A percentile compares a stretch with the other conserved stretches of the same genome.
Conservation (phyloP, 768 basidiomycete genomes). For the Zangia roseola region DNA sequence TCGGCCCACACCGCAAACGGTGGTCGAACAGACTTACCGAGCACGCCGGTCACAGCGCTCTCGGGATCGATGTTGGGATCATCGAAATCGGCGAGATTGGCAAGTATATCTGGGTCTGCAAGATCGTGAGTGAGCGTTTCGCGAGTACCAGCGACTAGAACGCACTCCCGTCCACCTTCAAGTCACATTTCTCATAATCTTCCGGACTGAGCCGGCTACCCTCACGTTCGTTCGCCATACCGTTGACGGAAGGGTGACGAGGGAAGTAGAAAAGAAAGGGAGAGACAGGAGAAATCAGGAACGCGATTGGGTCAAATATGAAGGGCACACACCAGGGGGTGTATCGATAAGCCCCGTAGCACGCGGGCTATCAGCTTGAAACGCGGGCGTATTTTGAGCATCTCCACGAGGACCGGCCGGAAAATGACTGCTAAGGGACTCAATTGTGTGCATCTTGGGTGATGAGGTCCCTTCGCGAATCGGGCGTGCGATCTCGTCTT, state of each 20-base stretch:
- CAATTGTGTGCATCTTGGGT: too few relatives aligned
- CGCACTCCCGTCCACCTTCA: conserved; percentile 8
- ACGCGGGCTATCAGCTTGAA: too few relatives aligned
- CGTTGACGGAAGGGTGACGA: not conserved
- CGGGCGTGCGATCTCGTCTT: too few relatives aligned
- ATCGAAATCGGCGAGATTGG: conserved; percentile 25
- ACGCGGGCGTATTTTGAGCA: too few relatives aligned
- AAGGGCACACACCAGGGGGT: too few relatives aligned
- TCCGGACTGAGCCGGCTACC: not conserved
- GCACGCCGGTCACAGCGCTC: conserved; percentile 6
- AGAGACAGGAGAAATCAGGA: not conserved
- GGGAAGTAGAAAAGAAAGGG: not conserved
- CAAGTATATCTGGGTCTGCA: conserved; percentile 7
- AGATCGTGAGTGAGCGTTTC: not conserved
- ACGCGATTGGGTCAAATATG: too few relatives aligned
- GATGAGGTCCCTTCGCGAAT: too few relatives aligned
- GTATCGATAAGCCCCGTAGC: too few relatives aligned
- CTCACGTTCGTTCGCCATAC: conserved; percentile 16
- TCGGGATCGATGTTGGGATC: conserved; percentile 38
- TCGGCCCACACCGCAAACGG: conserved; percentile 1
- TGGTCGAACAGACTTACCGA: conserved; percentile 11
- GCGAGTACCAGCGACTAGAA: not conserved
- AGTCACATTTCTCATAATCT: conserved; percentile 14
- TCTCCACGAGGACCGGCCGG: too few relatives aligned
- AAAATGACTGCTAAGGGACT: too few relatives aligned